Conservation (phyloP, 768 basidiomycete species). For the Amanita subjunquillea region DNA sequence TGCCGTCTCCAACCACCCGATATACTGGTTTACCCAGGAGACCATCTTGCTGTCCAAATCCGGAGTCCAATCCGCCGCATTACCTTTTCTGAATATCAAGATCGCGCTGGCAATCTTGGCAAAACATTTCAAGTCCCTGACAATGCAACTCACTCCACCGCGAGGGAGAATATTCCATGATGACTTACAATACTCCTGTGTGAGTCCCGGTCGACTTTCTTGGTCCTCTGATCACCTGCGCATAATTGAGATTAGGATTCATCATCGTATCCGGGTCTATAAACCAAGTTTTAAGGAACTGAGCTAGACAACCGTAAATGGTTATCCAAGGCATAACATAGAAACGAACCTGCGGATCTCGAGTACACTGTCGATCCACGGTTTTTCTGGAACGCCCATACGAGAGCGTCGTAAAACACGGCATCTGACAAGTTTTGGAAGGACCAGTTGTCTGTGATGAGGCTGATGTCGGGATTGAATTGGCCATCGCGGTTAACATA, state of each 20-base stretch:
- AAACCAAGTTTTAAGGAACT: slow-evolving; percentile 49
- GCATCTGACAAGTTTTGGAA: slow-evolving; percentile 49
- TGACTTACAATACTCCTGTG: slow-evolving; percentile 43
- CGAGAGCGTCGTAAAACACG: slow-evolving; percentile 50
- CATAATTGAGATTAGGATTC: slow-evolving; percentile 57
- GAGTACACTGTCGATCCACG: slow-evolving; percentile 21
- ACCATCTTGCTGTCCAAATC: slow-evolving; percentile 39
- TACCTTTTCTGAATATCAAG: slow-evolving; percentile 38
- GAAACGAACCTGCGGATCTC: slow-evolving; percentile 24
- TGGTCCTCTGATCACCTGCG: slow-evolving; percentile 37
- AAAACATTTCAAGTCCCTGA: slow-evolving; percentile 49
- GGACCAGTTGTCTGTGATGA: slow-evolving; percentile 43
- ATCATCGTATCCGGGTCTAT: slow-evolving; percentile 43
- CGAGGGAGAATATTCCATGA: background rate
- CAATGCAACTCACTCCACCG: background rate
- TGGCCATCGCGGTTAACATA: slow-evolving; percentile 48
- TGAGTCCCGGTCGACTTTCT: slow-evolving; percentile 30
- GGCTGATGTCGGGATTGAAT: slow-evolving; percentile 55
- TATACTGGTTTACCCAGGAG: slow-evolving; percentile 42
- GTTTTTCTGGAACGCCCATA: slow-evolving; percentile 30
- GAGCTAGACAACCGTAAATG: slow-evolving; percentile 16
- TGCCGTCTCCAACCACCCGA: slow-evolving; percentile 43
- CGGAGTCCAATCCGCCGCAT: slow-evolving; percentile 41
- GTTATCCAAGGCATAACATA: background rate
- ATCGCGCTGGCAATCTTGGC: slow-evolving; percentile 45